A percentile compares a stretch with the other conserved stretches of the same genome.
These are phyloP conservation scores for Dissophora globulifera DNA, from an alignment of 192 early-diverging fungal genomes.

Conservation along the genomic window DNA sequence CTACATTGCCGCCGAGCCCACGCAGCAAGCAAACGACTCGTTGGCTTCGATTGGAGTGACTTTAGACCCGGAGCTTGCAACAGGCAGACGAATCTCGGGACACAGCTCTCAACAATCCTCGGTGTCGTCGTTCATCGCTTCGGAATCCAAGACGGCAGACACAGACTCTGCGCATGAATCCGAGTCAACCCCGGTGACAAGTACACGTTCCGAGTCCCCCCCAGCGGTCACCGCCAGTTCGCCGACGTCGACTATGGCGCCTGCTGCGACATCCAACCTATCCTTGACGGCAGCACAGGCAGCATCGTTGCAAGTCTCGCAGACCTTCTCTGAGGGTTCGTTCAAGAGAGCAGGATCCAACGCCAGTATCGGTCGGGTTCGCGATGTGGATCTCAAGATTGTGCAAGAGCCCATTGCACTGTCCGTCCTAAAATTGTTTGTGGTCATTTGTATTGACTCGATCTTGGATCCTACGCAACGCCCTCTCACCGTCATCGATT, in stretches of 20 bases:
- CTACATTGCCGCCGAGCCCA: constrained; percentile 53
- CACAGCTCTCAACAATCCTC: constrained; percentile 26
- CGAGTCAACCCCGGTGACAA: constrained; percentile 15
- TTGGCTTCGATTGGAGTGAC: not conserved
- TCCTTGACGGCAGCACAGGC: constrained; percentile 26
- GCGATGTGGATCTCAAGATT: constrained; percentile 48
- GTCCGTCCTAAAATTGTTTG: constrained; percentile 64
- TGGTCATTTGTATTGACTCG: constrained; percentile 64
- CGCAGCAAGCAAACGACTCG: constrained; percentile 3
- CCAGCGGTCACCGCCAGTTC: not conserved
- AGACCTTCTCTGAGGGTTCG: constrained; percentile 37
- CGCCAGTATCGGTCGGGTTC: constrained; percentile 26
- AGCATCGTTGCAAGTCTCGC: constrained; percentile 29
- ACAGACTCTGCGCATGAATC: constrained; percentile 28
- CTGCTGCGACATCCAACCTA: constrained; percentile 13
- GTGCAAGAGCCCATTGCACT: constrained; percentile 52
- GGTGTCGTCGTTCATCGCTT: constrained; percentile 12
- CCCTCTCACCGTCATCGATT: constrained; percentile 28
- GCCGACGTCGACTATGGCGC: not conserved
- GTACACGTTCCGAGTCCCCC: constrained; percentile 29
- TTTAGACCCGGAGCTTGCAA: constrained; percentile 8
- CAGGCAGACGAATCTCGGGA: not conserved
- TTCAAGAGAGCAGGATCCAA: constrained; percentile 36
- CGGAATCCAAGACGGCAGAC: constrained; percentile 12
- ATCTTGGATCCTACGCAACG: constrained; percentile 56